phyloP scores from a whole-genome alignment of 73 alveolate species.

The Paramecium octaurelia region DNA sequence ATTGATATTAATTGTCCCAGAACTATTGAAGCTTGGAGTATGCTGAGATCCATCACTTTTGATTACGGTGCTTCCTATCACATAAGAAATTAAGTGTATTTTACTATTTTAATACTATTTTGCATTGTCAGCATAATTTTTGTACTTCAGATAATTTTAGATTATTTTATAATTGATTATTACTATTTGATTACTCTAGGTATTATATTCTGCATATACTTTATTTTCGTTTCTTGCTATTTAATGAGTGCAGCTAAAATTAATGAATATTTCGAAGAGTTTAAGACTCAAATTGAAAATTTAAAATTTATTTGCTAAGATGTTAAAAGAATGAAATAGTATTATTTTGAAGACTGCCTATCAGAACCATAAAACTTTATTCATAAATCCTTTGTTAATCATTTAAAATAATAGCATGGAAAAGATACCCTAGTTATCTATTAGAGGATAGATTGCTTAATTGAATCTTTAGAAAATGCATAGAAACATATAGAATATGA shows the following conservation, averaged over 20 bases:
- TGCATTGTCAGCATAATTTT: neutral
- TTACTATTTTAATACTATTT: neutral
- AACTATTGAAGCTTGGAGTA: conserved; percentile 27
- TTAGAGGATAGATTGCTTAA: neutral
- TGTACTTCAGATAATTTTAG: conserved; percentile 2
- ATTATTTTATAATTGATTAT: neutral
- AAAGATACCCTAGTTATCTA: neutral
- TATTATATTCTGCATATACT: neutral
- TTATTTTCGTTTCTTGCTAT: neutral
- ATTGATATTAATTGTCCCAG: neutral
- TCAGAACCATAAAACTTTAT: conserved; percentile 22
- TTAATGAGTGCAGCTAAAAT: neutral
- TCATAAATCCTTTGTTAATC: neutral
- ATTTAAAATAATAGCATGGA: neutral
- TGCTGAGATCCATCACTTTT: neutral
- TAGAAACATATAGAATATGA: neutral
- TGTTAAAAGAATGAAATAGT: conserved; percentile 22
- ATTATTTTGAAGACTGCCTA: neutral
- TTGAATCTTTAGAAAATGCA: neutral
- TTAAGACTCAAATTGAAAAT: neutral
- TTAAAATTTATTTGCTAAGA: conserved; percentile 11
- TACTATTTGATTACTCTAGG: neutral
- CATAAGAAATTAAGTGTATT: neutral
- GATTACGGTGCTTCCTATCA: conserved; percentile 25
- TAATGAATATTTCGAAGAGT: neutral